Percentiles rank a stretch among this genome's conserved stretches.
Conservation (phyloP, 208 protist species). For the Leptomonas seymouri region DNA sequence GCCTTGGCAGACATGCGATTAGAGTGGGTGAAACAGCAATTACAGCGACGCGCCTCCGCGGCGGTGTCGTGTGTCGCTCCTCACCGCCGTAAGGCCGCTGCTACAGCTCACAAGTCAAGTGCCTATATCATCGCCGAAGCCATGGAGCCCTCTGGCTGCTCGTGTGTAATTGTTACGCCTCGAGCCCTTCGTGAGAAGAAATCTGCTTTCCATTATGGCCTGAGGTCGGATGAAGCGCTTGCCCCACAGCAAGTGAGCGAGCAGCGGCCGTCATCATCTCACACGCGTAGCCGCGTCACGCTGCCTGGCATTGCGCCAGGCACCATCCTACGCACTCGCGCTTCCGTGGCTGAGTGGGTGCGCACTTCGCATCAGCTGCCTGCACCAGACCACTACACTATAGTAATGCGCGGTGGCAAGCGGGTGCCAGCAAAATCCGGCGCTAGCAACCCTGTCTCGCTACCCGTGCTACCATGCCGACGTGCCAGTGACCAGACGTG, state of each 20-base stretch:
- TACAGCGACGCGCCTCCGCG: conserved; percentile 4
- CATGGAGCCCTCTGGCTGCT: conserved; percentile 28
- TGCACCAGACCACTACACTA: conserved; percentile 21
- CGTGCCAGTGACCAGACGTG: conserved; percentile 40
- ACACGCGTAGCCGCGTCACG: conserved; percentile 15
- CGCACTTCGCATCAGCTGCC: conserved; percentile 15
- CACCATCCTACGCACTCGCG: conserved; percentile 32
- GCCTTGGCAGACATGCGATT: conserved; percentile 2
- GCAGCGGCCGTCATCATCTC: neutral
- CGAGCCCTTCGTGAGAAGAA: neutral
- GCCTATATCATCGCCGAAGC: conserved; percentile 30
- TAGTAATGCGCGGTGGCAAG: conserved; percentile 17
- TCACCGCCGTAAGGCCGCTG: neutral
- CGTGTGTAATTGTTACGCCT: conserved; percentile 21
- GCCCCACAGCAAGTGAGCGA: neutral
- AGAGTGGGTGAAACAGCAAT: conserved; percentile 28
- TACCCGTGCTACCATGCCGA: conserved; percentile 36
- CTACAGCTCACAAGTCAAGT: conserved; percentile 5
- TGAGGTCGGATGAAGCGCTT: neutral
- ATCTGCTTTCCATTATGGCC: neutral
- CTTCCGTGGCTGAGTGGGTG: conserved; percentile 35
- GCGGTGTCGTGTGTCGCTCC: neutral
- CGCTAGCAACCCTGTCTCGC: neutral
- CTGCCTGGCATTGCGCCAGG: conserved; percentile 35
- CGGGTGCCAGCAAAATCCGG: neutral